Evolutionary conservation across 371 early-diverging fungal genomes (phyloP).

Genomic region (Phascolomyces articulosus): DNA sequence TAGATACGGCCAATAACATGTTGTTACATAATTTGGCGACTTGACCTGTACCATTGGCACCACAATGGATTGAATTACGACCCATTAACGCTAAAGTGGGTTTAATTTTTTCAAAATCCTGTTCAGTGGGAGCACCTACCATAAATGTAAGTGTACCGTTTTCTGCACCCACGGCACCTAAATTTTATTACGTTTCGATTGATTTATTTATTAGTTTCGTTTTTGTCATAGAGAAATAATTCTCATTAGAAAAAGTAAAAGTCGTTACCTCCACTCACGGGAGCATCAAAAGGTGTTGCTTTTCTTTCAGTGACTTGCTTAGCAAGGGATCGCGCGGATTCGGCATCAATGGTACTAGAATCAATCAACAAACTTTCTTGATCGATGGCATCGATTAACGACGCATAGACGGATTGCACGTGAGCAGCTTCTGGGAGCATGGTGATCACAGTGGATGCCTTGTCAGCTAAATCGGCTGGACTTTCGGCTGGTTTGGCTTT

Average conservation of each 20-base stretch:
- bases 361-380: constrained; percentile 75
- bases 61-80: constrained; percentile 93
- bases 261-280: constrained; percentile 95
- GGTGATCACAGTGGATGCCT: constrained; percentile 82
- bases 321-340: constrained; percentile 71
- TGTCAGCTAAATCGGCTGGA: constrained; percentile 73
- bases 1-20: constrained; percentile 91
- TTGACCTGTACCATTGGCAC: constrained; percentile 86
- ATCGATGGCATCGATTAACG: constrained; percentile 59
- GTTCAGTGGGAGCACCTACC: constrained; percentile 80
- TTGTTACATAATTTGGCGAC: constrained; percentile 98
- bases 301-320: constrained; percentile 57
- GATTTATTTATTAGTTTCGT: too few relatives aligned
- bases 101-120: constrained; percentile 69
- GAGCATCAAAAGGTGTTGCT: constrained; percentile 88
- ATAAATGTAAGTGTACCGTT: constrained; percentile 96
- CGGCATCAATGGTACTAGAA: constrained; percentile 91
- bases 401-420: constrained; percentile 80
- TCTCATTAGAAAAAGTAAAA: too few relatives aligned
- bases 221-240: too few relatives aligned
- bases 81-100: constrained; percentile 85
- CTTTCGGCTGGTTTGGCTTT: constrained; percentile 57
- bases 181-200: not conserved
- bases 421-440: constrained; percentile 90
- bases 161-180: constrained; percentile 85